Base-by-base conservation (phyloP, 306 rosid genomes). In the Styphnolobium japonicum region DNA sequence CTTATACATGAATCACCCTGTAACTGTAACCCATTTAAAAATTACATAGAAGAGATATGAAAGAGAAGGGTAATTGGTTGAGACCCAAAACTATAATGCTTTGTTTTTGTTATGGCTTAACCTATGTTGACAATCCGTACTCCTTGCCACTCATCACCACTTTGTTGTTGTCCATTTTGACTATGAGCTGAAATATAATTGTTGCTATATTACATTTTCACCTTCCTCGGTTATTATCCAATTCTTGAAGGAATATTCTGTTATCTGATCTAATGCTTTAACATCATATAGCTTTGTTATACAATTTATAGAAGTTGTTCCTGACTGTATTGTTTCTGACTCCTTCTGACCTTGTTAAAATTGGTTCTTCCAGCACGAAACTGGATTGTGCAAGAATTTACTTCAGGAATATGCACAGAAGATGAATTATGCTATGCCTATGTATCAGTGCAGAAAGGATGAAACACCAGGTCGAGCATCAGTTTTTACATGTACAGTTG, bases 341-440 rank as follows among this genome's bases (percentile, higher is more conserved):
- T 80, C 27, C 64, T 56, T 73, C 51, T 84, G 82, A 67, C 78
- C 19, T 46, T 78, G 34, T 21, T 73, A 62, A 80, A 49, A 77
- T 48, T 71, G 72, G 78, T 78, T 69, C 31, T 82, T 84, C 61
- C 89, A 94, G 98, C 93, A 91, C 78, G 98, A 95, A 85, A 92
- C 95, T 45, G 98, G 98, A 85, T 80, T 95, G 3, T 95, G 98
- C 97, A 95, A 95, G 87, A 95, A 95, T 86, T 87, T 95, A 82
- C 98, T 95, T 60, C 98, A 95, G 86, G 98, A 95, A 80, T 95
- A 92, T 83, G 98, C 98, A 3, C 98, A 95, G 81, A 95, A 95
- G 88, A 95, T 91, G 98, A 95, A 90, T 77, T 95, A 86, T 76
- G 98, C 98, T 23, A 91, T 92, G 83, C 98, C 98, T 14, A 31